Evolutionary conservation across 208 protist genomes (phyloP).

Genomic region (Wallacemonas sp.): DNA sequence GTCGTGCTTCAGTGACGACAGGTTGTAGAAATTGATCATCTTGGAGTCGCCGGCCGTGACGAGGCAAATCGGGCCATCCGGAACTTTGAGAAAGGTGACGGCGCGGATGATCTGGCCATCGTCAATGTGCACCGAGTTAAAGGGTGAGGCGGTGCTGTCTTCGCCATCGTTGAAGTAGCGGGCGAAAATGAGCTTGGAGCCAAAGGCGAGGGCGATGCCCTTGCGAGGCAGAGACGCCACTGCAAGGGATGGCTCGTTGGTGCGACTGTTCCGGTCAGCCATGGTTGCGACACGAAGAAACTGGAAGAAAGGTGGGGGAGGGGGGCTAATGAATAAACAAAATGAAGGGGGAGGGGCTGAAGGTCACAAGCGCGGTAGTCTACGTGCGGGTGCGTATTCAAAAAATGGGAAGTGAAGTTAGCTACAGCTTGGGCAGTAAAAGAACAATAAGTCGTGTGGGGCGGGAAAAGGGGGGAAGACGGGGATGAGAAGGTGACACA

Average conservation of each 20-base stretch:
- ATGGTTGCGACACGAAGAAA: constrained; percentile 4
- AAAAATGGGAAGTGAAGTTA: not conserved
- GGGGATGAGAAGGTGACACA: too few species aligned
- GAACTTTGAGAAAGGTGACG: constrained; percentile 61
- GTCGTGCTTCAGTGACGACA: constrained; percentile 41
- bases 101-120: constrained; percentile 74
- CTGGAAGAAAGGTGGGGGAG: not conserved
- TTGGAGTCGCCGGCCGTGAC: constrained; percentile 80
- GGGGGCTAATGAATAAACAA: too few species aligned
- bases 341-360: constrained; percentile 4
- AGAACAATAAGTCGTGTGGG: too few species aligned
- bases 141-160: constrained; percentile 23
- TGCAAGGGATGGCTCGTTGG: constrained; percentile 43
- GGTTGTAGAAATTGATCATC: constrained; percentile 77
- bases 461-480: too few species aligned
- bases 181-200: constrained; percentile 54
- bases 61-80: constrained; percentile 63
- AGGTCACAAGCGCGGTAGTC: not conserved
- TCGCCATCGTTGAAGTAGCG: constrained; percentile 34
- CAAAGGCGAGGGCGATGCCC: constrained; percentile 57
- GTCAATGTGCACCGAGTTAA: constrained; percentile 58
- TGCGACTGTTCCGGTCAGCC: constrained; percentile 10
- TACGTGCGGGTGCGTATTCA: not conserved
- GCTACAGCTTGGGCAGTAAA: not conserved
- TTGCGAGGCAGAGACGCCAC: constrained; percentile 43